Conservation (phyloP, 306 rosid species). For the Fragaria ananassa region DNA sequence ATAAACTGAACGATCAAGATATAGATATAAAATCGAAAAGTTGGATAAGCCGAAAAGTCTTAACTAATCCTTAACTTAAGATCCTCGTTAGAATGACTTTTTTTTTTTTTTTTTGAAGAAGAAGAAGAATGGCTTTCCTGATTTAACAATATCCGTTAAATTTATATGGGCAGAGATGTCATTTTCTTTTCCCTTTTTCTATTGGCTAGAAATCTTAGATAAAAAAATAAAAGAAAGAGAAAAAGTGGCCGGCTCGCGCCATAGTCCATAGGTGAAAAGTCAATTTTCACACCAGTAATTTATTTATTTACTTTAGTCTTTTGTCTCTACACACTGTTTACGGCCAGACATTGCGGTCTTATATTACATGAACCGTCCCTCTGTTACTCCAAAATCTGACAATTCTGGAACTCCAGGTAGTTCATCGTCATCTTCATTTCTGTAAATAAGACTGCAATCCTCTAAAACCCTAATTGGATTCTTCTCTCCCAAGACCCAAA, state of each 20-base stretch:
- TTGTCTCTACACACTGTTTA: background rate
- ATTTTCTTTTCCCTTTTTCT: too few relatives aligned
- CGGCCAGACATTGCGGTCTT: too few relatives aligned
- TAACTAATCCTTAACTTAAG: too few relatives aligned
- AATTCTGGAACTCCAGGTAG: background rate
- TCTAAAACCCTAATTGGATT: background rate
- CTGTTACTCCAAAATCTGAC: background rate
- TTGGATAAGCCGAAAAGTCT: too few relatives aligned
- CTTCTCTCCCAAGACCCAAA: constrained; percentile 17
- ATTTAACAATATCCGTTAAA: too few relatives aligned
- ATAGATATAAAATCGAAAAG: too few relatives aligned
- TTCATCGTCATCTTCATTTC: background rate
- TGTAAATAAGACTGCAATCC: background rate
- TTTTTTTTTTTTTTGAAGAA: too few relatives aligned
- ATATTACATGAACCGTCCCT: background rate
- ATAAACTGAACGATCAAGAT: too few relatives aligned
- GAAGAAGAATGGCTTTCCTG: too few relatives aligned
- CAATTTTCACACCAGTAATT: background rate
- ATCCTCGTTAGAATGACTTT: too few relatives aligned
- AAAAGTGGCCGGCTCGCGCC: background rate
- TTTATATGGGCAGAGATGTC: background rate
- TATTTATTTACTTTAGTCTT: background rate
- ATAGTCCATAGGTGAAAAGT: background rate
- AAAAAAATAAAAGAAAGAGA: too few relatives aligned
- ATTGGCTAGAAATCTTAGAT: too few relatives aligned